phyloP scores from a whole-genome alignment of 2,329 filamentous ascomycete genomes.

The Aspergillus chevalieri region DNA sequence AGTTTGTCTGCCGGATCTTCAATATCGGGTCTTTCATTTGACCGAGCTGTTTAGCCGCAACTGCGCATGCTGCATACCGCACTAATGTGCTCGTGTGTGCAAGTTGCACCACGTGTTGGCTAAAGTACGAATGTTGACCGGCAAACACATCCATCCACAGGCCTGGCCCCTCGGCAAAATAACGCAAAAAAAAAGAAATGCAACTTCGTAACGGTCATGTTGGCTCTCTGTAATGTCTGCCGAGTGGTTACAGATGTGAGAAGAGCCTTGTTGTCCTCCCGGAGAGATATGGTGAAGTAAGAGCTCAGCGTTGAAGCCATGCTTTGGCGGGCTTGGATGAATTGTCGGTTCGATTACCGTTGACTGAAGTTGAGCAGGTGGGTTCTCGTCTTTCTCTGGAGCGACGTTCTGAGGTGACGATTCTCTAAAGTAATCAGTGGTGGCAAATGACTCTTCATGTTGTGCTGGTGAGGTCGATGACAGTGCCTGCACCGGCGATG shows the following conservation, averaged over 20 bases:
- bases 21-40: conserved; percentile 8
- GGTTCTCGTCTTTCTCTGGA: not conserved
- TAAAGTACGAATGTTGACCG: conserved; percentile 11
- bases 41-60: conserved; percentile 14
- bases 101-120: conserved; percentile 7
- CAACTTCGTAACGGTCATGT: conserved; percentile 9
- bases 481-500: not conserved
- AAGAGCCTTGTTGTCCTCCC: not conserved
- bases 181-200: conserved; percentile 12
- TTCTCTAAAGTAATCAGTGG: conserved; percentile 1
- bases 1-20: conserved; percentile 3
- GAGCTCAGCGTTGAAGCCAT: not conserved
- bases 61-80: conserved; percentile 13
- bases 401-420: not conserved
- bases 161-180: conserved; percentile 8
- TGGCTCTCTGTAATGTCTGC: not conserved
- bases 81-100: conserved; percentile 6
- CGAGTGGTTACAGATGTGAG: not conserved
- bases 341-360: not conserved
- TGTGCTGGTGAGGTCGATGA: not conserved
- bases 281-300: not conserved
- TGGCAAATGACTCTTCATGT: conserved; percentile 1
- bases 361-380: not conserved
- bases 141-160: conserved; percentile 13
- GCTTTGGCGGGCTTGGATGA: not conserved